Evolutionary conservation across 805 yeast genomes (phyloP).

Genomic region (Schwanniomyces pseudopolymorphus): DNA sequence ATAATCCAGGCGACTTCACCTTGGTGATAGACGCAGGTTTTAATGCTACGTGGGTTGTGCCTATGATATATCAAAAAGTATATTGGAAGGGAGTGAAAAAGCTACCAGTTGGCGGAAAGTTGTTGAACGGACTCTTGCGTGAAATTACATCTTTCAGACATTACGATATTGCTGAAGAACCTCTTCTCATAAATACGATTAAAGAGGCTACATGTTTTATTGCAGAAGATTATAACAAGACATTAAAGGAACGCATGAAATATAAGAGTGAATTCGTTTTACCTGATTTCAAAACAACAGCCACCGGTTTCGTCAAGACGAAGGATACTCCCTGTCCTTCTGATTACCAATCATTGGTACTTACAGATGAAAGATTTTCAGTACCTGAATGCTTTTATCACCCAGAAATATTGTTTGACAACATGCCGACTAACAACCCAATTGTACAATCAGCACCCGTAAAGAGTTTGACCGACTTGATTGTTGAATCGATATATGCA

Average conservation of each 20-base stretch:
- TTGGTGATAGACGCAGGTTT: slow-evolving; percentile 87
- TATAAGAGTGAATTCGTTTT: slow-evolving; percentile 68
- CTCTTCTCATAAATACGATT: slow-evolving; percentile 76
- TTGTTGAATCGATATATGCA: slow-evolving; percentile 64
- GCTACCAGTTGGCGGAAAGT: slow-evolving; percentile 83
- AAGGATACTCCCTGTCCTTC: slow-evolving; percentile 27
- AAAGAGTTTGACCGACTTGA: slow-evolving; percentile 72
- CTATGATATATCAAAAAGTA: slow-evolving; percentile 76
- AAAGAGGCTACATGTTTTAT: slow-evolving; percentile 77
- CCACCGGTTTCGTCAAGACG: slow-evolving; percentile 66
- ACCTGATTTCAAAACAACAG: slow-evolving; percentile 83
- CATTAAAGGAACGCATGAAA: slow-evolving; percentile 37
- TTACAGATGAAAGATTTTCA: slow-evolving; percentile 83
- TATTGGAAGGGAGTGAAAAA: slow-evolving; percentile 75
- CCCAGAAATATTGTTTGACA: slow-evolving; percentile 63
- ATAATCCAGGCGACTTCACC: slow-evolving; percentile 52
- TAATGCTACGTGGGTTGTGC: slow-evolving; percentile 82
- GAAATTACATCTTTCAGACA: slow-evolving; percentile 88
- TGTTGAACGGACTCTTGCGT: slow-evolving; percentile 76
- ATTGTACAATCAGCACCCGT: slow-evolving; percentile 51
- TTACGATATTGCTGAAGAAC: slow-evolving; percentile 91
- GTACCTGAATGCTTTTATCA: slow-evolving; percentile 85
- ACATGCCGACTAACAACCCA: slow-evolving; percentile 25
- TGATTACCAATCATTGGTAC: slow-evolving; percentile 62
- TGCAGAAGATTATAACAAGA: slow-evolving; percentile 54